These are phyloP conservation scores for Telopea speciosissima DNA, from an alignment of 177 flowering plant genomes.

Conservation along the genomic window DNA sequence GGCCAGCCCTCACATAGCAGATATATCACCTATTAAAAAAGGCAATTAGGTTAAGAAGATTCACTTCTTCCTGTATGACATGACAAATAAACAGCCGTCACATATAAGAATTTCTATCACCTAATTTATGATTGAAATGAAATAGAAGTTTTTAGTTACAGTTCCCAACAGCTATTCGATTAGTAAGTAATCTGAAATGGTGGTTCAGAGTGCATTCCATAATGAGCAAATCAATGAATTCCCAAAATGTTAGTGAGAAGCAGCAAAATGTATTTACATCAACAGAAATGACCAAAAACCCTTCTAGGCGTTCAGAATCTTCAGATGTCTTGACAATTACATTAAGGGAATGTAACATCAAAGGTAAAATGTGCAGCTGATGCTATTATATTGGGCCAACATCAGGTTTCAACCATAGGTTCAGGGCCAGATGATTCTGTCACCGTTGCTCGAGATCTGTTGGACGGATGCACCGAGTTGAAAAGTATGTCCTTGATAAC, in stretches of 20 bases:
- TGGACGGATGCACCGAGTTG: constrained; percentile 73
- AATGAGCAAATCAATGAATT: too few relatives aligned
- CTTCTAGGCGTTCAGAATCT: not conserved
- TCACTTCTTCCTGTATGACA: too few relatives aligned
- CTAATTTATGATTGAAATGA: not conserved
- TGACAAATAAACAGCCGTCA: too few relatives aligned
- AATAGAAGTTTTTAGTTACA: not conserved
- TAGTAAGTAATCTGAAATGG: not conserved
- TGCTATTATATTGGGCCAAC: not conserved
- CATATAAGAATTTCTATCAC: not conserved
- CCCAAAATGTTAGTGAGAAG: not conserved
- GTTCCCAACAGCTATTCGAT: not conserved
- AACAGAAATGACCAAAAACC: not conserved
- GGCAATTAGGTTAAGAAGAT: too few relatives aligned
- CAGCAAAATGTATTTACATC: not conserved
- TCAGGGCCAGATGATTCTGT: constrained; percentile 58
- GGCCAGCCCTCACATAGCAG: too few relatives aligned
- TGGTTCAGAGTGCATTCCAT: not conserved
- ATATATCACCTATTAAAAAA: too few relatives aligned
- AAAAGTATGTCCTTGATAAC: constrained; percentile 94
- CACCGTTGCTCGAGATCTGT: constrained; percentile 18
- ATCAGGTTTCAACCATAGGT: constrained; percentile 87
- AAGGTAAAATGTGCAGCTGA: not conserved
- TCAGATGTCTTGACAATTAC: too few relatives aligned
- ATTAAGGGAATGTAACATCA: not conserved